Evolutionary conservation across 495 filamentous ascomycete species (phyloP), one percentile per base, ranked within the genome.

Genomic region (Chlorociboria aeruginascens): DNA sequence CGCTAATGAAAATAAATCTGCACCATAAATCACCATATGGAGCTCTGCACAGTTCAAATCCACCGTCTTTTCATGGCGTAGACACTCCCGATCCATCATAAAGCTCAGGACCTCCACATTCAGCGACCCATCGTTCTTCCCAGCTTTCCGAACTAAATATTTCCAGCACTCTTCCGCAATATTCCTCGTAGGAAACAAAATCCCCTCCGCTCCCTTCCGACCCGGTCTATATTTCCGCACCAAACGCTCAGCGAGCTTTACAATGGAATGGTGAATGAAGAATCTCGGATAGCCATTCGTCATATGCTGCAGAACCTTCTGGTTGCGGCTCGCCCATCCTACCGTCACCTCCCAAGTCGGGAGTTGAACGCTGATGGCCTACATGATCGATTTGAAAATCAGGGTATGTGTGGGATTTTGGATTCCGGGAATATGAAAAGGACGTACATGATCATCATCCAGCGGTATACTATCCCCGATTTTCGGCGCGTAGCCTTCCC

Each of bases 361-460:
- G 29, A 97, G 71, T 3, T 89, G 95, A 17, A 95, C 86, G 58
- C 89, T 95, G 52, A 97, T 85, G 35, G 90, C 90, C 89, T 95
- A 49, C 31, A 37, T 25, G 20, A 25, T 25, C 20, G 20, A 25
- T 25, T 25, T 25, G 4, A 25, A 25, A 25, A 25, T 25, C 20
- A 25, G 20, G 20, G 20, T 25, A 25, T 25, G 4, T 25, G 4
- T 4, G 20, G 4, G 20, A n/a, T n/a, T n/a, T 4, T 4, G 20
- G 4, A 25, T 25, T 4, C 20, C 20, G 20, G 20, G 20, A 25
- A 25, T 25, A 4, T n/a, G 20, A 4, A 25, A 25, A 4, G 20
- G 4, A 4, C 20, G 1, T 25, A 25, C 20, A 25, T 25, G 20
- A 25, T 25, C 20, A 4, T 25, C 20, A 25, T 25, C 4, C 20